Evolutionary conservation across 2,329 filamentous ascomycete genomes (phyloP).

Genomic region (Penicillium hordei): DNA sequence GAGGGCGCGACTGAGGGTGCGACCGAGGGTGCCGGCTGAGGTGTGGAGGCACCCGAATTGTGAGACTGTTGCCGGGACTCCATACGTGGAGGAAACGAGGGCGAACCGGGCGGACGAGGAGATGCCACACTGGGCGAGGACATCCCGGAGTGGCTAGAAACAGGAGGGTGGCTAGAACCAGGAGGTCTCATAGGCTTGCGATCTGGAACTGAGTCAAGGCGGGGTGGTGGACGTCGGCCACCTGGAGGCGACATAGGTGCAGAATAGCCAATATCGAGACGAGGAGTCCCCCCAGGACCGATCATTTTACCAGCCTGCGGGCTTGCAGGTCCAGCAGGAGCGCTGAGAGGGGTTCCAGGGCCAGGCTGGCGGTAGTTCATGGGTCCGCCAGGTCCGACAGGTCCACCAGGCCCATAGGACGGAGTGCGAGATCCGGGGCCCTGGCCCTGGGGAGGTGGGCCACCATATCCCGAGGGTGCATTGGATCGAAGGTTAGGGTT

Average conservation of each 20-base stretch:
- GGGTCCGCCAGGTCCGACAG: slow-evolving; percentile 24
- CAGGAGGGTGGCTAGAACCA: slow-evolving; percentile 31
- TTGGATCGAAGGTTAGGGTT: slow-evolving; percentile 50
- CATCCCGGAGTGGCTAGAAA: slow-evolving; percentile 25
- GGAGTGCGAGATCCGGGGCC: slow-evolving; percentile 26
- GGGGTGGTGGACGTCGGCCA: slow-evolving; percentile 34
- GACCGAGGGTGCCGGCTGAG: slow-evolving; percentile 28
- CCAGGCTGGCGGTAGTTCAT: slow-evolving; percentile 38
- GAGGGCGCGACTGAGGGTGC: slow-evolving; percentile 18
- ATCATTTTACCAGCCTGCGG: slow-evolving; percentile 29
- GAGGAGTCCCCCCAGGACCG: slow-evolving; percentile 34
- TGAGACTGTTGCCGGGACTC: slow-evolving; percentile 33
- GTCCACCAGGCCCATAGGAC: slow-evolving; percentile 31
- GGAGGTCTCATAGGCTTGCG: slow-evolving; percentile 35
- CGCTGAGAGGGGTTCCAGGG: slow-evolving; percentile 33
- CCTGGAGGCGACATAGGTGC: slow-evolving; percentile 45
- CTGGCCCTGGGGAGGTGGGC: slow-evolving; percentile 16
- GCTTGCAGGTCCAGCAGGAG: slow-evolving; percentile 30
- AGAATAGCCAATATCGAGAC: slow-evolving; percentile 50
- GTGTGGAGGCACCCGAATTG: slow-evolving; percentile 44
- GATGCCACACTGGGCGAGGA: slow-evolving; percentile 23
- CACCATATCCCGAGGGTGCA: slow-evolving; percentile 34
- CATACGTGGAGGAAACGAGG: slow-evolving; percentile 36
- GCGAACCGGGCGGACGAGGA: slow-evolving; percentile 30
- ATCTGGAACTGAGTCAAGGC: slow-evolving; percentile 31